phyloP scores from a whole-genome alignment of 2,329 filamentous ascomycete genomes.

The Aspergillus calidoustus region DNA sequence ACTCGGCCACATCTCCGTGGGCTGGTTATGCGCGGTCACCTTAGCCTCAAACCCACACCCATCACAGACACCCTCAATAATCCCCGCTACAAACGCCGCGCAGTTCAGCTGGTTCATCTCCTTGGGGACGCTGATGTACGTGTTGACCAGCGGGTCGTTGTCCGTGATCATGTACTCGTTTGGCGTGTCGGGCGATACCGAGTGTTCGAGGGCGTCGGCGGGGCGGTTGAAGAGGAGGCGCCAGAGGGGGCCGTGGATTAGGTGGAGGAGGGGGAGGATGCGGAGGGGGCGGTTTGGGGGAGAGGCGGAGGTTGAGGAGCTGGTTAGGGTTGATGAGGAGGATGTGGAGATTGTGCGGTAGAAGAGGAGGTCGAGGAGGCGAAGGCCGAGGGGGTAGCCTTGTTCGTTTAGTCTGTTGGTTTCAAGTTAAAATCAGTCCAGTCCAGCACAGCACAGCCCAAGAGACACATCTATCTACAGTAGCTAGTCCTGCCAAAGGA shows the following conservation, averaged over 20 bases:
- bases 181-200: constrained; percentile 75
- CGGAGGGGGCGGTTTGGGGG: constrained; percentile 78
- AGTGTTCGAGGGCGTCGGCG: constrained; percentile 91
- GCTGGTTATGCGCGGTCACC: constrained; percentile 83
- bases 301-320: constrained; percentile 71
- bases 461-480: too few species aligned
- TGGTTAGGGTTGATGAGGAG: constrained; percentile 84
- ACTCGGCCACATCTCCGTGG: constrained; percentile 85
- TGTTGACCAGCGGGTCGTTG: constrained; percentile 95
- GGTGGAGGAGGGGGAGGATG: constrained; percentile 89
- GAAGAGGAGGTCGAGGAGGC: constrained; percentile 91
- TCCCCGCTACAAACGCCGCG: constrained; percentile 91
- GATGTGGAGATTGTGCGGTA: constrained; percentile 79
- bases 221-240: constrained; percentile 87
- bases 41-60: constrained; percentile 86
- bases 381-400: constrained; percentile 91
- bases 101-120: constrained; percentile 98
- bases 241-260: constrained; percentile 93
- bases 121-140: constrained; percentile 87
- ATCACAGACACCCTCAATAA: constrained; percentile 95
- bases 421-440: neutral
- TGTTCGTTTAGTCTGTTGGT: constrained; percentile 75
- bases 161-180: constrained; percentile 99
- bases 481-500: neutral
- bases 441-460: too few species aligned